Evolutionary conservation across 2,329 filamentous ascomycete species (phyloP), one percentile per base, ranked within the genome.

Genomic region (Colletotrichum sp.): DNA sequence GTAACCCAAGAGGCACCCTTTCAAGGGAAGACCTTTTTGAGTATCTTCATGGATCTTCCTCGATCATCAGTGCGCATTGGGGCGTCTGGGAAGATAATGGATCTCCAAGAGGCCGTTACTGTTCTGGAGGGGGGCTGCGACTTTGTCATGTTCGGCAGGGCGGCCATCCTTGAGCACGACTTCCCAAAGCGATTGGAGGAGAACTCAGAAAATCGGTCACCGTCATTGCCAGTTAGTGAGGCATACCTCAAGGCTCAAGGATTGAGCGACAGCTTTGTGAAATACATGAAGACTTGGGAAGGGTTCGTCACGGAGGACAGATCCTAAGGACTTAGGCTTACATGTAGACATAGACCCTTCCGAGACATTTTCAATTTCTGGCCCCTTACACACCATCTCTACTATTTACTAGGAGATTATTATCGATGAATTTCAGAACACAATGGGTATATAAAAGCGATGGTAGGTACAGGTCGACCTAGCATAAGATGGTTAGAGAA

Each of bases 321-420:
- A 52, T 24, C 36, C 34, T 36, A 0, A 36, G 34, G 34, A 8
- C 4, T 2, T 16, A 0, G 39, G 4, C 39, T 10, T 18, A 60
- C 2, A 7, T 12, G 1, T 34, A 34, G 28, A 62, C 4, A 55
- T 13, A 55, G 24, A 57, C 10, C 39, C 24, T 24, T 24, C 24
- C 39, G 18, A 18, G 36, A 18, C 36, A 18, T 8, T 39, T 18
- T 39, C 36, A 16, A 39, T 18, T 18, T 39, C 4, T 1, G 34
- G 34, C 34, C 34, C 15, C 16, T 18, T 18, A 18, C 1, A 9
- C 36, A 1, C 36, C 15, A 39, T 18, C 36, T 18, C 36, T 9
- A 39, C 36, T 39, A 0, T 2, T 39, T 9, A 16, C 9, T 8
- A 9, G 36, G 7, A 39, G 3, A 39, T 39, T 0, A 39, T 9